These are phyloP conservation scores for Protomyces inouyei DNA, from an alignment of 1,139 yeast species.

Conservation along the genomic window DNA sequence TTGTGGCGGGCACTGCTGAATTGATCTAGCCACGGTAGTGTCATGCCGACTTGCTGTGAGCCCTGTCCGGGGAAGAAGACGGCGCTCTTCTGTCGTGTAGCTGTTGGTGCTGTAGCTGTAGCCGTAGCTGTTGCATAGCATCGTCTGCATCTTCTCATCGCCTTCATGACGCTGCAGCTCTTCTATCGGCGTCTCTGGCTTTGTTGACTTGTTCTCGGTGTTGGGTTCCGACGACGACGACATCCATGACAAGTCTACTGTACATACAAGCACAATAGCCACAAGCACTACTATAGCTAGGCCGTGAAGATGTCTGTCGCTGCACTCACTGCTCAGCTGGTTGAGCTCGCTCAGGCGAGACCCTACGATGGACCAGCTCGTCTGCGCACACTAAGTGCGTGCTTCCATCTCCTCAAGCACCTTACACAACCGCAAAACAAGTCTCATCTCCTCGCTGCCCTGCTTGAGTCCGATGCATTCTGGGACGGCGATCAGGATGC, in stretches of 20 bases:
- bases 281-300: not conserved
- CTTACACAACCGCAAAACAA: constrained; percentile 4
- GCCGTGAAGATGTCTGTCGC: not conserved
- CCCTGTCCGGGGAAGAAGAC: constrained; percentile 44
- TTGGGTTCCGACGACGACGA: not conserved
- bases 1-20: constrained; percentile 35
- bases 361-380: not conserved
- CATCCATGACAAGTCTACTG: too few relatives aligned
- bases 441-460: not conserved
- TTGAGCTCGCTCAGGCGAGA: not conserved
- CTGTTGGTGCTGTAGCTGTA: not conserved
- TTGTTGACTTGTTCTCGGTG: not conserved
- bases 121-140: not conserved
- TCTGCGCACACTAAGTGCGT: not conserved
- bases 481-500: not conserved
- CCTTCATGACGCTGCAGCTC: not conserved
- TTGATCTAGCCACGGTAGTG: constrained; percentile 34
- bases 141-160: not conserved
- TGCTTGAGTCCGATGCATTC: not conserved
- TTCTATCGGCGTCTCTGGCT: not conserved
- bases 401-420: constrained; percentile 5
- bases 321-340: not conserved
- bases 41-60: constrained; percentile 41
- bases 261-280: too few relatives aligned
- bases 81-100: constrained; percentile 13